Evolutionary conservation across 2,329 filamentous ascomycete genomes (phyloP), one percentile per base, ranked within the genome.

Genomic region (Fusarium zealandicum): DNA sequence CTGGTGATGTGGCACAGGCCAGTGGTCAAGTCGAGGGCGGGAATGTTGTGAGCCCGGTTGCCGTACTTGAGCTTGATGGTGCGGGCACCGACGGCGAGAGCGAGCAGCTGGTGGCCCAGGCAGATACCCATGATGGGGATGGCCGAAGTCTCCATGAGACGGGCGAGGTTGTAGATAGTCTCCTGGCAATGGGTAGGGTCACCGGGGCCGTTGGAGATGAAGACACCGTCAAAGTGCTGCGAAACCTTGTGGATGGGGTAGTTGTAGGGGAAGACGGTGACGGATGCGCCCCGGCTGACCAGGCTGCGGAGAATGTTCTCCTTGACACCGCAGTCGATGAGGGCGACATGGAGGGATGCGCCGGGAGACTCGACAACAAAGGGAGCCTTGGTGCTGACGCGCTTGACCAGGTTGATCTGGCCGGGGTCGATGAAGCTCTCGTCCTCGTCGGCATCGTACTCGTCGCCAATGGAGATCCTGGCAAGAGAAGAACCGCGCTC

Each of bases 51-150:
- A 14, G 93, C 95, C 67, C 95, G 90, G 84, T 99, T 99, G 71
- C 95, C 95, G 76, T 97, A 99, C 85, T 98, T 98, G 77, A 99
- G 86, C 85, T 98, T 98, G 79, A 96, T 89, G 58, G 95, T 98
- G 69, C 86, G 84, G 48, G 91, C 95, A 61, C 95, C 95, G 54
- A 90, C 84, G 41, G 95, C 92, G 66, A 97, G 85, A 62, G 93
- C 93, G 53, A 99, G 83, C 46, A 99, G 87, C 82, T 99, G 95
- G 78, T 99, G 95, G 63, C 95, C 95, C 64, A 99, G 86, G 75
- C 95, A 99, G 72, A 99, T 98, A 69, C 95, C 95, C 87, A 99
- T 96, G 77, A 99, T 88, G 54, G 95, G 95, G 28, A 96, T 84
- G 67, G 92, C 88, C 40, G 92, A 96, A 18, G 86, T 88, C 75